Base-by-base conservation (phyloP, 331 rosid species). In the Saraca asoca region DNA sequence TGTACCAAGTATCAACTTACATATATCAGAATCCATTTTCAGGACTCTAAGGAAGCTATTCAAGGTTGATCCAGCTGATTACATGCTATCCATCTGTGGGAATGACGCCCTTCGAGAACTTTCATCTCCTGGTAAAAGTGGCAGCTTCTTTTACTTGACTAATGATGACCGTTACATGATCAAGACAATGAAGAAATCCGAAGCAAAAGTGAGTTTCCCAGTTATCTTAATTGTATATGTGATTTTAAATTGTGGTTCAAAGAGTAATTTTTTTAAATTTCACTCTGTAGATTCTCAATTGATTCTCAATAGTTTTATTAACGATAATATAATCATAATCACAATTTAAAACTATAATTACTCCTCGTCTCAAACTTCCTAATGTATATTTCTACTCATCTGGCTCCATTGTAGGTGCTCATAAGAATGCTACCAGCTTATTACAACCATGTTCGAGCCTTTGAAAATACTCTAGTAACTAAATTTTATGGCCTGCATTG, bases 81-180 rank as follows among this genome's bases (percentile, higher is more conserved):
- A 88, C 78, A 88, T 91, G 95, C 51, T 85, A 66, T 91, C 97
- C 1, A 75, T 91, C 24, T 91, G 97, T 43, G 93, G 97, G 60
- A 83, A 66, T 20, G 93, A 82, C 2, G 97, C 95, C 17, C 95
- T 91, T 61, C 85, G 93, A 0, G 95, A 88, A 58, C 93, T 91
- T 55, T 91, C 84, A 19, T 88, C 97, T 59, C 97, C 95, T 1
- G 97, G 97, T 19, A 91, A 91, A 81, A 91, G 97, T 73, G 95
- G 97, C 9, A 91, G 93, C 58, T 91, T 88, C 77, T 90, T 91
- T 76, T 84, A 88, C 82, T 75, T 91, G 81, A 88, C 97, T 71
- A 77, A 84, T 52, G 97, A 88, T 15, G 97, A 91, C 34, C 95
- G 91, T 54, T 91, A 84, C 80, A 91, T 88, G 97, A 91, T 88